Percentiles rank a stretch among this genome's conserved stretches.
Conservation (phyloP, 225 moss, liverwort and hornwort genomes). For the Physcomitrellopsis africana region DNA sequence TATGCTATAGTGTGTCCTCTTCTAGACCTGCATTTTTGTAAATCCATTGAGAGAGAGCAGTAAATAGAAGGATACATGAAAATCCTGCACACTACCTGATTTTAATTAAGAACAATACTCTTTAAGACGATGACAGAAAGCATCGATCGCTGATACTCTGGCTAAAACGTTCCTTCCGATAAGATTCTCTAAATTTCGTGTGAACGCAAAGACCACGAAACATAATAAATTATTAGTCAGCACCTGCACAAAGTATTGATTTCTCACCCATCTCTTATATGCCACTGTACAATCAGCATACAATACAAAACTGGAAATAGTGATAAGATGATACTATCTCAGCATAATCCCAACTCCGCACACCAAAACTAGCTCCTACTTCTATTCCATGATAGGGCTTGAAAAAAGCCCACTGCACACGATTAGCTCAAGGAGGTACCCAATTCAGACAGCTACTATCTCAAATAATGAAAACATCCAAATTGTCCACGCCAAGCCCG, state of each 20-base stretch:
- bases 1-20: too few relatives aligned
- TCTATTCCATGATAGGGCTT: not conserved
- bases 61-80: too few relatives aligned
- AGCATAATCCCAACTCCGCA: not conserved
- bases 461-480: not conserved
- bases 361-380: constrained; percentile 35
- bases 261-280: constrained; percentile 21
- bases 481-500: not conserved
- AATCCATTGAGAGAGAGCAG: too few relatives aligned
- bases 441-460: not conserved
- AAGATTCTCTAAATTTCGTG: not conserved
- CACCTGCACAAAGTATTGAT: constrained; percentile 4
- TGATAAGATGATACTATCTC: constrained; percentile 35
- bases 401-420: not conserved
- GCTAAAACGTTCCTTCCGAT: too few relatives aligned
- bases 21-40: too few relatives aligned
- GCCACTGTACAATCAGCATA: constrained; percentile 17
- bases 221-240: not conserved
- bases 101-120: too few relatives aligned
- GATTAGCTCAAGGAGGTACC: too few relatives aligned
- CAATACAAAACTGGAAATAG: constrained; percentile 11
- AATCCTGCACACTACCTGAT: too few relatives aligned
- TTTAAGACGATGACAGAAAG: too few relatives aligned
- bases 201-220: not conserved
- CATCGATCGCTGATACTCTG: too few relatives aligned